A percentile compares a stretch with the other conserved stretches of the same genome.
These are phyloP conservation scores for Leccinum variicolor DNA, from an alignment of 768 basidiomycete genomes.

Conservation along the genomic window DNA sequence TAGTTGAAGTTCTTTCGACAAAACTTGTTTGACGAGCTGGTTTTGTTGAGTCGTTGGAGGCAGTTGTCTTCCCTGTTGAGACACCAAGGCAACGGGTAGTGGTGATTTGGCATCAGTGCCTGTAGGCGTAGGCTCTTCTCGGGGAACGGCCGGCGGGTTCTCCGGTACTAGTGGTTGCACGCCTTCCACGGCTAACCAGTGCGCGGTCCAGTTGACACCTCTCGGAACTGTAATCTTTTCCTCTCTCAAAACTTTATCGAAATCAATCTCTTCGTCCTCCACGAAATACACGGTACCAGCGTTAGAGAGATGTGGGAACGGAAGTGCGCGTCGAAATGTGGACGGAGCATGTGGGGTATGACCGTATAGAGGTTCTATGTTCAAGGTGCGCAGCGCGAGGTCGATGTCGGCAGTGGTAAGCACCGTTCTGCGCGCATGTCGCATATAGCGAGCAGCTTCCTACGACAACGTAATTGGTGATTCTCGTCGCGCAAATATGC, in stretches of 20 bases:
- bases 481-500: background rate
- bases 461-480: slow-evolving; percentile 1
- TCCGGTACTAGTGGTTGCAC: slow-evolving; percentile 96
- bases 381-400: slow-evolving; percentile 88
- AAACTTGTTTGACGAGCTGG: slow-evolving; percentile 84
- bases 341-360: slow-evolving; percentile 32
- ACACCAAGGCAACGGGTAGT: slow-evolving; percentile 21
- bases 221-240: slow-evolving; percentile 81
- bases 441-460: slow-evolving; percentile 97
- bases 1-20: slow-evolving; percentile 90
- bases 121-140: slow-evolving; percentile 40
- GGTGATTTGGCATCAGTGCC: slow-evolving; percentile 28
- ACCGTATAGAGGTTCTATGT: slow-evolving; percentile 94
- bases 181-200: slow-evolving; percentile 98
- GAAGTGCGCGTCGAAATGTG: slow-evolving; percentile 42
- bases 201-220: slow-evolving; percentile 85
- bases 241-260: slow-evolving; percentile 84
- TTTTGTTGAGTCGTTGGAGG: slow-evolving; percentile 45
- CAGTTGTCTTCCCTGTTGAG: slow-evolving; percentile 24
- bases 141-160: slow-evolving; percentile 82
- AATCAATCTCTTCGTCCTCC: slow-evolving; percentile 97
- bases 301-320: slow-evolving; percentile 40
- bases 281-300: slow-evolving; percentile 85
- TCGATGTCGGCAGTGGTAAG: slow-evolving; percentile 90
- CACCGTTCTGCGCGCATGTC: slow-evolving; percentile 87